phyloP scores from a whole-genome alignment of 805 yeast genomes.

The Kregervanrija pseudodelftensis region DNA sequence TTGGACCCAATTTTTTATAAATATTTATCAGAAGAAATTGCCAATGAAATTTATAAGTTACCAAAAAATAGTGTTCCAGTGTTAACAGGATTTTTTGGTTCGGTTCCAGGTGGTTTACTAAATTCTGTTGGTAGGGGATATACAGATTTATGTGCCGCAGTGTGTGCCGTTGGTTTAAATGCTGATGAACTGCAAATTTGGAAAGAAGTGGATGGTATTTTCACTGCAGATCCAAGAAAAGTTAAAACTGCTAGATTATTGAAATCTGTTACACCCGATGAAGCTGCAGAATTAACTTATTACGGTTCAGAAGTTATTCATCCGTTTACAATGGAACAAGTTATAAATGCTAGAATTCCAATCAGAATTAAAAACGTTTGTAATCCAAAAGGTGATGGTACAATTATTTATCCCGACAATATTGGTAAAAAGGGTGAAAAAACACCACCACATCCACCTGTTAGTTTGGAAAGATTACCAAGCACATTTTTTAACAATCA shows the following conservation, averaged over 20 bases:
- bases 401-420: slow-evolving; percentile 89
- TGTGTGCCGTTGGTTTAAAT: slow-evolving; percentile 83
- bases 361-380: slow-evolving; percentile 94
- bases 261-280: slow-evolving; percentile 91
- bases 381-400: slow-evolving; percentile 89
- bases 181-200: slow-evolving; percentile 96
- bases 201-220: slow-evolving; percentile 99
- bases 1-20: slow-evolving; percentile 63
- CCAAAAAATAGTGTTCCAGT: slow-evolving; percentile 62
- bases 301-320: slow-evolving; percentile 98
- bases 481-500: slow-evolving; percentile 35
- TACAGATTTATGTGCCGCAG: slow-evolving; percentile 95
- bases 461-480: slow-evolving; percentile 49
- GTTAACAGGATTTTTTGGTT: slow-evolving; percentile 91
- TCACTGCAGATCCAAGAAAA: slow-evolving; percentile 97
- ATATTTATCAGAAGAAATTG: slow-evolving; percentile 46
- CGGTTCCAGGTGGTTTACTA: slow-evolving; percentile 90
- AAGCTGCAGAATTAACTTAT: slow-evolving; percentile 96
- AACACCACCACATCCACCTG: slow-evolving; percentile 95
- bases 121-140: slow-evolving; percentile 96
- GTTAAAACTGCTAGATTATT: slow-evolving; percentile 84
- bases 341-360: slow-evolving; percentile 90
- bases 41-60: slow-evolving; percentile 36
- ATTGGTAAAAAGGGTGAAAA: slow-evolving; percentile 76
- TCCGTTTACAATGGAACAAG: slow-evolving; percentile 99